Evolutionary conservation across 495 filamentous ascomycete genomes (phyloP).

Genomic region (Chlorociboria aeruginascens): DNA sequence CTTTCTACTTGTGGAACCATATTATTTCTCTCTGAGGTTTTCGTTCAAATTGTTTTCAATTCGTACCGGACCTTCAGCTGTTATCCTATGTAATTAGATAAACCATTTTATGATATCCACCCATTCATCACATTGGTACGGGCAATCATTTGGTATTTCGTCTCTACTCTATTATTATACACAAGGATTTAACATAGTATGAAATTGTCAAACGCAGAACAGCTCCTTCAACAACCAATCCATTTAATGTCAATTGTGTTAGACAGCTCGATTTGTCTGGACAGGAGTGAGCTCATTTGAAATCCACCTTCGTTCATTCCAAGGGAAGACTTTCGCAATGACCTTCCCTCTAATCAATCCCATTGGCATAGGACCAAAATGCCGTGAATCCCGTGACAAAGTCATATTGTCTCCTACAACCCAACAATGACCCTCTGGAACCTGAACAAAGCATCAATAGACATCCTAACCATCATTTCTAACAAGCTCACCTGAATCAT

Average conservation of each 20-base stretch:
- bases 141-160: neutral
- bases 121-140: neutral
- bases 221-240: neutral
- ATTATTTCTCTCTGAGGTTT: slow-evolving; percentile 11
- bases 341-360: slow-evolving; percentile 79
- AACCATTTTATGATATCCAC: slow-evolving; percentile 19
- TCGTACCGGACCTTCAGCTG: slow-evolving; percentile 12
- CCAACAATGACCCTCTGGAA: slow-evolving; percentile 85
- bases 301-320: slow-evolving; percentile 37
- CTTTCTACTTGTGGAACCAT: slow-evolving; percentile 1
- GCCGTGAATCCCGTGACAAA: slow-evolving; percentile 73
- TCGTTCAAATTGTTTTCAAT: slow-evolving; percentile 15
- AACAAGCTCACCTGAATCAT: slow-evolving; percentile 61
- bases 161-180: neutral
- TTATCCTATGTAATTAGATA: slow-evolving; percentile 23
- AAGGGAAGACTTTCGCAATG: slow-evolving; percentile 49
- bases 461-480: neutral
- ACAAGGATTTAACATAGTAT: neutral
- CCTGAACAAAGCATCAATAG: slow-evolving; percentile 31
- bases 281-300: slow-evolving; percentile 31
- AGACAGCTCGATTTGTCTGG: neutral
- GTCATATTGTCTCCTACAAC: slow-evolving; percentile 76
- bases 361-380: slow-evolving; percentile 75
- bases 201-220: too few species aligned
- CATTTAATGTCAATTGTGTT: neutral